phyloP scores from a whole-genome alignment of 169 alveolate species.

The Plasmodium sp. region DNA sequence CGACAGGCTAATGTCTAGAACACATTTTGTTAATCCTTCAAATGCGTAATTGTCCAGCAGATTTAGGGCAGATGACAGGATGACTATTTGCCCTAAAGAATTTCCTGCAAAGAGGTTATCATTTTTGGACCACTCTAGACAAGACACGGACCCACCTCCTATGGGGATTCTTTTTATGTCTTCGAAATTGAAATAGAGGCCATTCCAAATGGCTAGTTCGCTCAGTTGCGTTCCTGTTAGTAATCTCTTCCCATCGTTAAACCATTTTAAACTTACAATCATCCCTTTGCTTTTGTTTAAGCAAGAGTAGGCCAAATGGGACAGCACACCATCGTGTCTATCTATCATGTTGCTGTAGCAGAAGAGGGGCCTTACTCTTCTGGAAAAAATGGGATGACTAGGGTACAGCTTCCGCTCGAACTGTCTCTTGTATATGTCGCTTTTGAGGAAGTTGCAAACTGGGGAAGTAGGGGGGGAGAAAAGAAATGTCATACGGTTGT shows the following conservation, averaged over 20 bases:
- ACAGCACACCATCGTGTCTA: constrained; percentile 60
- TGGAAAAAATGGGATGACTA: constrained; percentile 42
- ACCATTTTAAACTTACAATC: constrained; percentile 80
- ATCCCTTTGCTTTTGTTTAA: constrained; percentile 68
- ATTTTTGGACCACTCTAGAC: constrained; percentile 85
- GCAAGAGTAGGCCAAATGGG: constrained; percentile 51
- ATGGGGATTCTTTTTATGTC: constrained; percentile 90
- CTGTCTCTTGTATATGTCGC: constrained; percentile 54
- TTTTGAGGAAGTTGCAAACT: constrained; percentile 62
- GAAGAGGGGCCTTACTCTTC: constrained; percentile 53
- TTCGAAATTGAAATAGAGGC: constrained; percentile 87
- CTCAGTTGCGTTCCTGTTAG: constrained; percentile 92
- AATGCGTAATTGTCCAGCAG: constrained; percentile 82
- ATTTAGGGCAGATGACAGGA: constrained; percentile 86
- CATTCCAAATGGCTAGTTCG: constrained; percentile 90
- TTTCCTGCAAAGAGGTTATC: constrained; percentile 87
- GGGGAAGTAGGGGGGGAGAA: neutral
- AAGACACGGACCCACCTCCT: constrained; percentile 87
- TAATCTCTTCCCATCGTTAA: constrained; percentile 89
- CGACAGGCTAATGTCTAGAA: constrained; percentile 82
- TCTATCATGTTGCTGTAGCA: constrained; percentile 72
- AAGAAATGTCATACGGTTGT: too few relatives aligned
- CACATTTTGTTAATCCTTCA: constrained; percentile 84
- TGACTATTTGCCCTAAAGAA: constrained; percentile 85
- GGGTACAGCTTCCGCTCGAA: constrained; percentile 43